Evolutionary conservation across 345 rosid species (phyloP).

Genomic region (Odontarrhena argentea): DNA sequence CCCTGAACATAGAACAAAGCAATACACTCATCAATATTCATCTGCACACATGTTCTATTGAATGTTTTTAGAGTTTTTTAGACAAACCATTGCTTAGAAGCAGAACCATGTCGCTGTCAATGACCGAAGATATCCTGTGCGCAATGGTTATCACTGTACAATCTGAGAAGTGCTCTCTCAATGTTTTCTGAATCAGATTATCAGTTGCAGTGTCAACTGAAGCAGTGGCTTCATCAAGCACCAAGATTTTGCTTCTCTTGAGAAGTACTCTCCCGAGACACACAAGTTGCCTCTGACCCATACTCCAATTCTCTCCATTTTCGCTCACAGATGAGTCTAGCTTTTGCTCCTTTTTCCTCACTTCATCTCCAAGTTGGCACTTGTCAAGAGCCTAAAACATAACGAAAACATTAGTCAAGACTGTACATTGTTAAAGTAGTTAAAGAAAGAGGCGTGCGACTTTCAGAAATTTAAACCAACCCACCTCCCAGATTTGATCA

Average conservation of each 20-base stretch:
- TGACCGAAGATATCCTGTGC: conserved; percentile 81
- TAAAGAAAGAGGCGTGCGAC: neutral
- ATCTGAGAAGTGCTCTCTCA: conserved; percentile 61
- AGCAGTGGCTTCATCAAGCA: conserved; percentile 90
- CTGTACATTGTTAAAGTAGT: neutral
- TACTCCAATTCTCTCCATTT: conserved; percentile 95
- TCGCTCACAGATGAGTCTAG: conserved; percentile 76
- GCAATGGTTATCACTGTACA: conserved; percentile 83
- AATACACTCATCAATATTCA: conserved; percentile 16
- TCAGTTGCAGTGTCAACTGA: conserved; percentile 89
- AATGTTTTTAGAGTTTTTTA: conserved; percentile 3
- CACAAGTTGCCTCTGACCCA: conserved; percentile 87
- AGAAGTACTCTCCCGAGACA: conserved; percentile 85
- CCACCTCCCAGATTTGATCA: conserved; percentile 87
- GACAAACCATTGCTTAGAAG: conserved; percentile 68
- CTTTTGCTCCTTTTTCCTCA: conserved; percentile 72
- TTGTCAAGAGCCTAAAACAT: conserved; percentile 74
- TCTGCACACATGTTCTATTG: neutral
- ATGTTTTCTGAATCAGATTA: conserved; percentile 74
- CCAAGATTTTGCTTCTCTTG: conserved; percentile 76
- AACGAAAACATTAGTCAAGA: conserved; percentile 1
- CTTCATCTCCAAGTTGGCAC: conserved; percentile 92
- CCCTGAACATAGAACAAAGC: conserved; percentile 47
- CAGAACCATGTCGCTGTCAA: conserved; percentile 81
- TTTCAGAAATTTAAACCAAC: conserved; percentile 14